Conservation (phyloP, 2,329 filamentous ascomycete genomes). For the Colletotrichum sp. region DNA sequence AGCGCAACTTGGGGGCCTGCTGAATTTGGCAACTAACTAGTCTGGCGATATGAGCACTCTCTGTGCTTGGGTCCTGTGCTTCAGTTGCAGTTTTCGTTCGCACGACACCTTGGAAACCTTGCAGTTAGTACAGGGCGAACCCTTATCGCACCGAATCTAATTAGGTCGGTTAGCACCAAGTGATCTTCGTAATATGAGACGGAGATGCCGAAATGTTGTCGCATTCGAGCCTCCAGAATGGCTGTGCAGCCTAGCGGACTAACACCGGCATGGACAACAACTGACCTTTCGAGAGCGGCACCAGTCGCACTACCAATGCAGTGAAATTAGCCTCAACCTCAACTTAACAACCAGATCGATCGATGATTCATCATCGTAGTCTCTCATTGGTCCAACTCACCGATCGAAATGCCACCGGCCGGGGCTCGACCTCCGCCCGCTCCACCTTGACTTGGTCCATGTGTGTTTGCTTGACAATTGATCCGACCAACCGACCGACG, state of each 20-base stretch:
- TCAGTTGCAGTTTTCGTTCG: background rate
- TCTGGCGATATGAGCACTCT: slow-evolving; percentile 1
- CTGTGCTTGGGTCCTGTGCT: background rate
- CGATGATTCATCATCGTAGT: background rate
- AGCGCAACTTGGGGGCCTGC: background rate
- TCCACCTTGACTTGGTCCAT: background rate
- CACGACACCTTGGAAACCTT: background rate
- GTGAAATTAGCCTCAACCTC: background rate
- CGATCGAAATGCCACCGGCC: background rate
- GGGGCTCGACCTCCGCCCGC: background rate
- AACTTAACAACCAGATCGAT: background rate
- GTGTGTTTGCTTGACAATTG: background rate
- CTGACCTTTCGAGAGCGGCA: background rate
- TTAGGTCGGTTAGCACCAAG: no score
- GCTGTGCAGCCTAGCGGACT: background rate
- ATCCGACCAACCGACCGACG: background rate
- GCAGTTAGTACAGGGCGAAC: background rate
- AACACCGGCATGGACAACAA: background rate
- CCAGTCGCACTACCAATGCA: background rate
- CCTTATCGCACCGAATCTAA: background rate
- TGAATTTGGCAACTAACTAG: background rate
- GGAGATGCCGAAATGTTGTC: background rate
- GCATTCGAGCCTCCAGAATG: background rate
- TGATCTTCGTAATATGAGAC: no score
- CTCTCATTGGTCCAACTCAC: background rate